These are phyloP conservation scores for Neurospora discreta DNA, from an alignment of 495 filamentous ascomycete genomes.

Conservation along the genomic window DNA sequence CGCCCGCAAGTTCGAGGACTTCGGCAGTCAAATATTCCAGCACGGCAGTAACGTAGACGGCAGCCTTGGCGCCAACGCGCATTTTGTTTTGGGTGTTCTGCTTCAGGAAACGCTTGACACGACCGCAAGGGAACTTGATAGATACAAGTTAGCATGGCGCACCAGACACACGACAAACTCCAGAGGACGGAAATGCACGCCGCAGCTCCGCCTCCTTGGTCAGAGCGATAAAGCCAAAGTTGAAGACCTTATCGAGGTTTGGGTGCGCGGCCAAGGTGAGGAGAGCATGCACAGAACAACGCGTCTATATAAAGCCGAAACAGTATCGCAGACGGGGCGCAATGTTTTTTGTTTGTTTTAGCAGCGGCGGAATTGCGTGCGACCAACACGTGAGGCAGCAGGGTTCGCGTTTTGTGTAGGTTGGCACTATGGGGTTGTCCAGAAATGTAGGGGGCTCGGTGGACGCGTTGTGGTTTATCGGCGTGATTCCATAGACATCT, in stretches of 20 bases:
- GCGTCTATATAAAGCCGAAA: background rate
- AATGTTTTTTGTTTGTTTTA: background rate
- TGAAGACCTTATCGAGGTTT: background rate
- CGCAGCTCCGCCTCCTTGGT: background rate
- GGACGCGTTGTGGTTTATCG: constrained; percentile 7
- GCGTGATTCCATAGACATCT: constrained; percentile 4
- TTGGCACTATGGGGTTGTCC: background rate
- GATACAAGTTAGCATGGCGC: constrained; percentile 20
- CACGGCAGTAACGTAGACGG: constrained; percentile 96
- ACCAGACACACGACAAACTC: background rate
- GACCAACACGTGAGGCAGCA: background rate
- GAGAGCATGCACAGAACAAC: background rate
- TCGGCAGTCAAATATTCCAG: constrained; percentile 97
- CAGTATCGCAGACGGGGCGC: background rate
- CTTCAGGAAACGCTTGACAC: constrained; percentile 99
- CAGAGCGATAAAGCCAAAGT: background rate
- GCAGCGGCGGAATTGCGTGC: background rate
- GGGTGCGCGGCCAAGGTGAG: background rate
- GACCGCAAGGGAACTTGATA: constrained; percentile 89
- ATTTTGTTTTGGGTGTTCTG: constrained; percentile 99
- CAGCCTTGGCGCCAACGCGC: constrained; percentile 97
- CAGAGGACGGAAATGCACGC: background rate
- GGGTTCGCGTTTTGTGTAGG: background rate
- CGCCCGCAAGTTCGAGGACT: constrained; percentile 92
- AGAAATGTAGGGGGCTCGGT: constrained; percentile 1